Conservation (phyloP, 352 stramenopile genomes). For the Phytophthora syringae region DNA sequence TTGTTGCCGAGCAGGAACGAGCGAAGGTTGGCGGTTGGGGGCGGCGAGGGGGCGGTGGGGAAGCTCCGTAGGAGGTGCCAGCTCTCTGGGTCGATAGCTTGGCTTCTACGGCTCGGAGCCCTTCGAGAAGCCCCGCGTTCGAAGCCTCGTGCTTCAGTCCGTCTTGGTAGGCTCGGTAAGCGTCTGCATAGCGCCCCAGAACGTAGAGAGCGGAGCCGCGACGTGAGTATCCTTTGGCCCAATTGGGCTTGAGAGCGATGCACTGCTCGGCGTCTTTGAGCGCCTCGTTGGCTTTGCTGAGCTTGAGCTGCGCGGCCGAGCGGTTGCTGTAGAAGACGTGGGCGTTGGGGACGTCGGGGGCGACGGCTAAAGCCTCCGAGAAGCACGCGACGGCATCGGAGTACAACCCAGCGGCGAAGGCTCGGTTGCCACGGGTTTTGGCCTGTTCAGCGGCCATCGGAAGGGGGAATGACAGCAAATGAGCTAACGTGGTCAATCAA, state of each 20-base stretch:
- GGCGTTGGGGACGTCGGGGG: slow-evolving; percentile 38
- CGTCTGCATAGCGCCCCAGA: slow-evolving; percentile 70
- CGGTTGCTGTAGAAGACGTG: slow-evolving; percentile 89
- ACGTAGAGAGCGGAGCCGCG: slow-evolving; percentile 79
- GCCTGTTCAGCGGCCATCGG: slow-evolving; percentile 83
- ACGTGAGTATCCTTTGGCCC: slow-evolving; percentile 89
- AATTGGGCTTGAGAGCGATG: slow-evolving; percentile 73
- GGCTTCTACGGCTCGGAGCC: slow-evolving; percentile 63
- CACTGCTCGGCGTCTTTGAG: slow-evolving; percentile 86
- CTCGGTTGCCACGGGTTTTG: slow-evolving; percentile 86
- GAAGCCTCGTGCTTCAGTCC: slow-evolving; percentile 64
- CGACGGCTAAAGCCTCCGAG: slow-evolving; percentile 78
- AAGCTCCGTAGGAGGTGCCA: neutral
- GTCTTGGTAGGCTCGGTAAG: slow-evolving; percentile 82
- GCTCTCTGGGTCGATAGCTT: slow-evolving; percentile 45
- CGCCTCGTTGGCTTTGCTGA: slow-evolving; percentile 65
- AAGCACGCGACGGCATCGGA: slow-evolving; percentile 74
- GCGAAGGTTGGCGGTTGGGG: slow-evolving; percentile 36
- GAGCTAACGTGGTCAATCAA: too few species aligned
- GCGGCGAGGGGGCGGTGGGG: slow-evolving; percentile 8
- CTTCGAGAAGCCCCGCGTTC: slow-evolving; percentile 77
- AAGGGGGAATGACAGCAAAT: neutral
- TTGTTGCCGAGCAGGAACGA: slow-evolving; percentile 68
- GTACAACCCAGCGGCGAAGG: slow-evolving; percentile 76
- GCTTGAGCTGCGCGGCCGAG: slow-evolving; percentile 85